These are phyloP conservation scores for Halteria grandinella DNA, from an alignment of 73 alveolate species.

Conservation along the genomic window DNA sequence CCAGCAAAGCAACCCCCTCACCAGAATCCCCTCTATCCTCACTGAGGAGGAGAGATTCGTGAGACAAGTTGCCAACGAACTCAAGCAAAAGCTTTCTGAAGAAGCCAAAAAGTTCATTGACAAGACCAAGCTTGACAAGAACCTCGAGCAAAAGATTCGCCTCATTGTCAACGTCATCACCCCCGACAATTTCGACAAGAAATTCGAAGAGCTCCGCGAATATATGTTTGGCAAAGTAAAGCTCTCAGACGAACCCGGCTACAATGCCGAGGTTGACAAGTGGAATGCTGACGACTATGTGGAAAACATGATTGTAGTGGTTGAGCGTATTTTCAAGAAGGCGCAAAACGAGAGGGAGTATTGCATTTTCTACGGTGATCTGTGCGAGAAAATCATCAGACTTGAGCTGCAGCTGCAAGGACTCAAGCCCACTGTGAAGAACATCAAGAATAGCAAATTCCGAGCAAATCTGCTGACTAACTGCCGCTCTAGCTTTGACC, in stretches of 20 bases:
- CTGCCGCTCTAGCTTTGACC: too few relatives aligned
- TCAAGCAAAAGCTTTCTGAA: not conserved
- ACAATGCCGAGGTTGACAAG: not conserved
- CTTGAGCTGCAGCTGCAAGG: slow-evolving; percentile 19
- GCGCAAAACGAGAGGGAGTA: slow-evolving; percentile 40
- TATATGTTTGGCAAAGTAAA: slow-evolving; percentile 2
- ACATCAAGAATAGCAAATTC: not conserved
- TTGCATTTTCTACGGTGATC: slow-evolving; percentile 39
- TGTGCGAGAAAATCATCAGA: slow-evolving; percentile 33
- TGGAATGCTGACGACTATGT: not conserved
- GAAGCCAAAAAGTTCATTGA: not conserved
- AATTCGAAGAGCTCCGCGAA: slow-evolving; percentile 18
- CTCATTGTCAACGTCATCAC: slow-evolving; percentile 17
- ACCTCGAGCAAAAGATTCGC: not conserved
- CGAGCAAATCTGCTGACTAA: too few relatives aligned
- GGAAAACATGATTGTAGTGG: slow-evolving; percentile 16
- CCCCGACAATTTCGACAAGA: slow-evolving; percentile 52
- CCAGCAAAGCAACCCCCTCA: too few relatives aligned
- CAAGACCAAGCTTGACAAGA: not conserved
- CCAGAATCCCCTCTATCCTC: too few relatives aligned
- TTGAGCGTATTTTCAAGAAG: slow-evolving; percentile 38
- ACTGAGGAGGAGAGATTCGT: too few relatives aligned
- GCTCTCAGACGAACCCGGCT: slow-evolving; percentile 5
- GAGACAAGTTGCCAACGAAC: too few relatives aligned
- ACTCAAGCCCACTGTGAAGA: not conserved